Evolutionary conservation across 2,329 filamentous ascomycete genomes (phyloP), one percentile per base, ranked within the genome.

Genomic region (Sporothrix curviconia): DNA sequence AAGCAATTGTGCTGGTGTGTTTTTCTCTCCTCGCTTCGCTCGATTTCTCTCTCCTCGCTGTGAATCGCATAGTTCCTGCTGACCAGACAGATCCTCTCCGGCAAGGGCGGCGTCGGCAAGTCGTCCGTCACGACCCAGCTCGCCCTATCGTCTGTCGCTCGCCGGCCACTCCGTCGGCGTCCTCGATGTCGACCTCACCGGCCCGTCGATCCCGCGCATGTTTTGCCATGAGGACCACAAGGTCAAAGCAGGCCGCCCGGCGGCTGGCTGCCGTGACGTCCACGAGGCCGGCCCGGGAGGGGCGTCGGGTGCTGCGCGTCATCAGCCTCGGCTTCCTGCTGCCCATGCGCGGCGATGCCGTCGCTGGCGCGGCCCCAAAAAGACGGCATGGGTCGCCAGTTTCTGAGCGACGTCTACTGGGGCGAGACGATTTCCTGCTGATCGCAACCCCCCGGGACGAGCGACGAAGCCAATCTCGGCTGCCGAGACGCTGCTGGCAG

Each of bases 341-440:
- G 6, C 85, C 86, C 3, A 83, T 85, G 60, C 79, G 92, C 65
- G 89, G 89, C 61, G 91, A 96, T 66, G 92, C 94, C 0, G 92
- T 99, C 0, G 94, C 99, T 99, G 94, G 94, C 84, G 94, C 55
- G 94, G 94, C 0, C 94, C 94, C 2, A 99, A 99, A 74, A 99
- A 99, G 76, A 99, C 94, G 4, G 94, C 52, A 99, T 99, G 94
- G 90, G 99, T 59, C 85, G 92, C 40, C 94, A 99, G 71, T 99
- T 99, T 69, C 78, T 99, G 28, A 87, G 89, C 1, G 92, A 96
- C 67, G 92, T 96, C 4, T 79, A 90, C 30, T 97, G 94, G 94
- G 81, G 83, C 55, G 81, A 86, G 24, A 83, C 90, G n/a, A 97
- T 70, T 97, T 90, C 68, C 79, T 99, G 0, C 81, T 99, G 59